A percentile compares a stretch with the other conserved stretches of the same genome.
These are phyloP conservation scores for Suhomyces tanzawaensis DNA, from an alignment of 805 yeast genomes.

Conservation along the genomic window DNA sequence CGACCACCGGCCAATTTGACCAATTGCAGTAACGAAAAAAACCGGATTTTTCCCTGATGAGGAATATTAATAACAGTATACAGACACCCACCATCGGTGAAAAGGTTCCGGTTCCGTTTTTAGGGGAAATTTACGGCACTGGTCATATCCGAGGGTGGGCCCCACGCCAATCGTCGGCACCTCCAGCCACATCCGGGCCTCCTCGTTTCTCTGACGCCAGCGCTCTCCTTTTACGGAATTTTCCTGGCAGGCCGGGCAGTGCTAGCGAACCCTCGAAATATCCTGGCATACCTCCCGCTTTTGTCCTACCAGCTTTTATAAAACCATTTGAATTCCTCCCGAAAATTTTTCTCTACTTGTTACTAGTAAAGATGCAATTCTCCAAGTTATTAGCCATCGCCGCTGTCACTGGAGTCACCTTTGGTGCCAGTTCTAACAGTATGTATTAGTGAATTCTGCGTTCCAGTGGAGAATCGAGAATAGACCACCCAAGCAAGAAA, in stretches of 20 bases:
- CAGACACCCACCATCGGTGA: neutral
- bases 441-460: too few species aligned
- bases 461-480: too few species aligned
- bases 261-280: neutral
- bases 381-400: conserved; percentile 48
- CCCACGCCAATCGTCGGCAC: too few species aligned
- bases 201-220: neutral
- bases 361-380: conserved; percentile 48
- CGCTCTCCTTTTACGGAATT: neutral
- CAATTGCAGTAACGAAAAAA: neutral
- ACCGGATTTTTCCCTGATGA: neutral
- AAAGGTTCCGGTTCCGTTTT: too few species aligned
- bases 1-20: too few species aligned
- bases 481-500: too few species aligned
- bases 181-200: neutral
- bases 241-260: neutral
- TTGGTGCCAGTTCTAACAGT: conserved; percentile 36
- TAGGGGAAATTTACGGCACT: neutral
- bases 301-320: neutral
- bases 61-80: conserved; percentile 4
- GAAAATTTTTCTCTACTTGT: conserved; percentile 4
- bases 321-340: neutral
- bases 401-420: conserved; percentile 48
- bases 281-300: neutral
- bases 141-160: neutral